phyloP scores from a whole-genome alignment of 805 yeast species.

The Cyberlindnera saturnus region DNA sequence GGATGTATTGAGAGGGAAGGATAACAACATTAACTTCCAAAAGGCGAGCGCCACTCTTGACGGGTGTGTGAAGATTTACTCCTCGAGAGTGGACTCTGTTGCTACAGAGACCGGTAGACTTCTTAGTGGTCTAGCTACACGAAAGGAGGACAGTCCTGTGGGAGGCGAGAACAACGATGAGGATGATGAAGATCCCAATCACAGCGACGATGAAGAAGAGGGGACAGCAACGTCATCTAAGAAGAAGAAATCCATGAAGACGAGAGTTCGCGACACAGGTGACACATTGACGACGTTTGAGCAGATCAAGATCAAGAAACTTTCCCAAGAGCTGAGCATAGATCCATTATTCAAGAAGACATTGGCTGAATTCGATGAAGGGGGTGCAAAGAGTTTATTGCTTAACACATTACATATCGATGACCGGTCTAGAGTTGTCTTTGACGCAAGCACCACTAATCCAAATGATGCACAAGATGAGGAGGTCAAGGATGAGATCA shows the following conservation, averaged over 20 bases:
- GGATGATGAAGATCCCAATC: conserved; percentile 20
- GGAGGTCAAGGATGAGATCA: conserved; percentile 20
- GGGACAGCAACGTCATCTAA: conserved; percentile 16
- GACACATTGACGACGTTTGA: conserved; percentile 50
- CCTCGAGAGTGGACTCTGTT: conserved; percentile 86
- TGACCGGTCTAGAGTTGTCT: conserved; percentile 48
- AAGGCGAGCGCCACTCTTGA: conserved; percentile 88
- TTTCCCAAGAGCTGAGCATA: conserved; percentile 58
- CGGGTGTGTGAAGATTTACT: conserved; percentile 90
- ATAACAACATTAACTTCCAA: conserved; percentile 76
- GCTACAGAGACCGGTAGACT: conserved; percentile 86
- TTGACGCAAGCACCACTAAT: conserved; percentile 35
- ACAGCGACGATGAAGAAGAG: conserved; percentile 17
- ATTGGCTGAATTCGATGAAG: conserved; percentile 74
- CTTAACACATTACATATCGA: conserved; percentile 57
- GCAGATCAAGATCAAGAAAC: conserved; percentile 42
- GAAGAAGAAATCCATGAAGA: conserved; percentile 24
- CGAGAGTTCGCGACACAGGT: conserved; percentile 24
- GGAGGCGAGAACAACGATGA: conserved; percentile 17
- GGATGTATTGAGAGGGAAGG: conserved; percentile 67
- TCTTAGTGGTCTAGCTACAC: conserved; percentile 64
- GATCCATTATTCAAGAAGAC: conserved; percentile 76
- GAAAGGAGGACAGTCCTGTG: conserved; percentile 23
- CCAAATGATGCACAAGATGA: conserved; percentile 8
- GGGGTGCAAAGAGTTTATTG: conserved; percentile 68